Base-by-base conservation (phyloP, 2,329 filamentous ascomycete genomes). In the Metarhizium anisopliae region DNA sequence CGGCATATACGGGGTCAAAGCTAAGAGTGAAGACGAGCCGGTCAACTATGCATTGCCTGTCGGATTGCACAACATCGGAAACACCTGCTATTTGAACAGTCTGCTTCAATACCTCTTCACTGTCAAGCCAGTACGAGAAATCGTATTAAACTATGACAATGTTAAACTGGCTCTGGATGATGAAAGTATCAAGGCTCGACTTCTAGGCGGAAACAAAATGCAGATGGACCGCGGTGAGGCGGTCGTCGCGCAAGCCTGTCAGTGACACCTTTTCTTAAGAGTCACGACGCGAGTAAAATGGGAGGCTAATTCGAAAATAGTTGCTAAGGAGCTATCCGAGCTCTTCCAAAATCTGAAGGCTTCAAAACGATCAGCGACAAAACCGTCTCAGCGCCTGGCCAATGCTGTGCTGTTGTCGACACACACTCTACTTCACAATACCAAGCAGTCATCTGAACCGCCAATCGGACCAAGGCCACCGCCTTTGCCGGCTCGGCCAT, bases 41-140 rank as follows among this genome's bases (percentile, higher is more conserved):
- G 65, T 66, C 14, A 65, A 75, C 55, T 64, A 72, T 50, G 76
- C 81, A 35, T 84, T 89, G 69, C 94, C 94, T 0, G 89, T 95
- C 25, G 94, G 94, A 0, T 79, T 97, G 6, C 82, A 85, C 60
- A 99, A 97, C 63, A 95, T 97, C 56, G 92, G 94, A 57, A 99
- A 99, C 66, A 99, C 95, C 0, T 99, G 94, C 69, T 99, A 99
- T 65, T 79, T 99, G 55, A 99, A 99, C 75, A 97, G 93, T 71
- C 81, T 99, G 51, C 77, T 99, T 10, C 94, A 99, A 64, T 97
- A 95, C 67, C 87, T 96, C 61, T 96, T 95, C 68, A 95, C 92
- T 0, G 83, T 97, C 55, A 86, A 85, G 59, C 85, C 89, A 2
- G 77, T 97, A 35, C 83, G 93, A 52, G 81, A 94, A 5, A 81